Evolutionary conservation across 2,329 filamentous ascomycete species (phyloP).

Genomic region (Rhytidhysteron rufulum): DNA sequence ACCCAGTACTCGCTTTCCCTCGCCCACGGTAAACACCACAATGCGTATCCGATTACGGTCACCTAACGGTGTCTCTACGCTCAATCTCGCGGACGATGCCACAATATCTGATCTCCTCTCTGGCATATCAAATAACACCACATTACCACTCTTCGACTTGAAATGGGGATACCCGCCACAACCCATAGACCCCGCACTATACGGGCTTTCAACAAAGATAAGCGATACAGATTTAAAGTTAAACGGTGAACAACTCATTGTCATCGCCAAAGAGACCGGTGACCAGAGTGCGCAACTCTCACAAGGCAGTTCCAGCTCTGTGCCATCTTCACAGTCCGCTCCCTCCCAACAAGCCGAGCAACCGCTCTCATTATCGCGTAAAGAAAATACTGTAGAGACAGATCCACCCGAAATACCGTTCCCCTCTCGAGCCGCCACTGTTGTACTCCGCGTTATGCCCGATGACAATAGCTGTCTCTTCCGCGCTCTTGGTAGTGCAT

Average conservation of each 20-base stretch:
- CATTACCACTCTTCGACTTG: constrained; percentile 64
- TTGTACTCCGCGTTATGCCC: constrained; percentile 87
- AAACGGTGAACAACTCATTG: constrained; percentile 66
- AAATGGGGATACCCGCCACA: constrained; percentile 84
- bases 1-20: too few species aligned
- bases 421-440: constrained; percentile 52
- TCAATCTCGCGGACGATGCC: constrained; percentile 66
- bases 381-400: constrained; percentile 42
- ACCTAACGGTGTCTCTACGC: constrained; percentile 66
- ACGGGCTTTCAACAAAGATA: constrained; percentile 48
- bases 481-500: constrained; percentile 76
- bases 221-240: constrained; percentile 58
- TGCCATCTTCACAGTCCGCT: constrained; percentile 10
- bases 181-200: constrained; percentile 58
- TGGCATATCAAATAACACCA: constrained; percentile 61
- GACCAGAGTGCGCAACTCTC: constrained; percentile 20
- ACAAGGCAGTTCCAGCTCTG: constrained; percentile 12
- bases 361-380: constrained; percentile 39
- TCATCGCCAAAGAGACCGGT: constrained; percentile 46
- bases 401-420: constrained; percentile 62
- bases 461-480: constrained; percentile 96
- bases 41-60: constrained; percentile 76
- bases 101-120: constrained; percentile 60
- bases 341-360: constrained; percentile 7
- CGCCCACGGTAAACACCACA: constrained; percentile 9